Evolutionary conservation across 352 stramenopile species (phyloP).

Genomic region (Globisporangium polare): DNA sequence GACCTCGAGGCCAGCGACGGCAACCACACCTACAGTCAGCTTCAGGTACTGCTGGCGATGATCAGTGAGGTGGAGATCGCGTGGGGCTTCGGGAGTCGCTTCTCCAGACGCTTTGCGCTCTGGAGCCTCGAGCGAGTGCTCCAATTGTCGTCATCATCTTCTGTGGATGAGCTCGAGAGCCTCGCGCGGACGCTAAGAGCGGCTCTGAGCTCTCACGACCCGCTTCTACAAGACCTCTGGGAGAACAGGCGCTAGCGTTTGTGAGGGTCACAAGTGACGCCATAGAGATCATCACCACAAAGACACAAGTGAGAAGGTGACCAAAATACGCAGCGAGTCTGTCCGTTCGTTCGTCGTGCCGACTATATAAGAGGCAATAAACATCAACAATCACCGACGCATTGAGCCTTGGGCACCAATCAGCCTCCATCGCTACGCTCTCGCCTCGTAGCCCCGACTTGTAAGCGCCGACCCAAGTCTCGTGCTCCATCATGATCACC

Average conservation of each 20-base stretch:
- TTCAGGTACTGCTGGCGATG: constrained; percentile 13
- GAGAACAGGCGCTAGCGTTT: background rate
- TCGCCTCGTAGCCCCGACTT: too few species aligned
- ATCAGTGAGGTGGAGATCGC: constrained; percentile 37
- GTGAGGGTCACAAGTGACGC: background rate
- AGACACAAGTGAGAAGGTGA: background rate
- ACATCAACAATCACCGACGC: background rate
- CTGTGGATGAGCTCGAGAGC: background rate
- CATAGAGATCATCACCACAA: background rate
- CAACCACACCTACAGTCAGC: background rate
- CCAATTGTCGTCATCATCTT: background rate
- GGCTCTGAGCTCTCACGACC: constrained; percentile 11
- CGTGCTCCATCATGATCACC: background rate
- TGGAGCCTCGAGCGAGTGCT: constrained; percentile 36
- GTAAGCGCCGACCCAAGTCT: background rate
- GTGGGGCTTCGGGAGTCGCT: constrained; percentile 38
- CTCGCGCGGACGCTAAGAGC: constrained; percentile 7
- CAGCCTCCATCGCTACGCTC: background rate
- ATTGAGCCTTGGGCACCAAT: background rate
- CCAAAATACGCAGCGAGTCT: background rate
- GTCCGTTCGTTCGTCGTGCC: background rate
- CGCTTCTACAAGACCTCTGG: constrained; percentile 17
- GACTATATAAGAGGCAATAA: background rate
- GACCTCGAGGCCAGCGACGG: background rate
- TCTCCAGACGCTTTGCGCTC: constrained; percentile 42